Conservation (phyloP, 179 eudicot species). For the Corrigiola litoralis region DNA sequence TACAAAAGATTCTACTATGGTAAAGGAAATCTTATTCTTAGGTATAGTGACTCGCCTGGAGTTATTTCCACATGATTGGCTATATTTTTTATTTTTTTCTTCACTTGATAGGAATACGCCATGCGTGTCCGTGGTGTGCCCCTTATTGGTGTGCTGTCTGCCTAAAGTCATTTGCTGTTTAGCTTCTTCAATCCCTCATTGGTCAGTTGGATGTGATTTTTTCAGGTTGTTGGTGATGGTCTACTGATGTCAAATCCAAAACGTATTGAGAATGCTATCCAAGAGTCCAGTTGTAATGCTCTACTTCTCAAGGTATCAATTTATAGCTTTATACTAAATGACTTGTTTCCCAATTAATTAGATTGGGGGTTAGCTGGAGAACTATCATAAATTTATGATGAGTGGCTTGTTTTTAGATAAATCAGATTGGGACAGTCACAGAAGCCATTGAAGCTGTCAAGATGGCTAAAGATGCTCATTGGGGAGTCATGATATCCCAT, state of each 20-base stretch:
- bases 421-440: conserved; percentile 84
- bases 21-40: not conserved
- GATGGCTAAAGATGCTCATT: conserved; percentile 81
- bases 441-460: conserved; percentile 94
- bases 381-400: not conserved
- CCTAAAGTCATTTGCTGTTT: not conserved
- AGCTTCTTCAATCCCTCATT: not conserved
- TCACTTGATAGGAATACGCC: not conserved
- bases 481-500: conserved; percentile 85
- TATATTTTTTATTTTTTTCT: not conserved
- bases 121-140: not conserved
- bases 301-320: conserved; percentile 79
- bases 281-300: conserved; percentile 83
- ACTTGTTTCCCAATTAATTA: not conserved
- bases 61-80: not conserved
- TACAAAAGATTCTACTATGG: not conserved
- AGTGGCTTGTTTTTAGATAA: conserved; percentile 42
- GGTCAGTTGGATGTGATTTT: conserved; percentile 18
- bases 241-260: conserved; percentile 85
- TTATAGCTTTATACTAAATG: not conserved
- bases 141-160: too few relatives aligned
- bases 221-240: conserved; percentile 94
- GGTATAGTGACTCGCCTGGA: not conserved
- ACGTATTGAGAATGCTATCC: conserved; percentile 81
- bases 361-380: not conserved